These are phyloP conservation scores for Diplodia seriata DNA, from an alignment of 2,329 filamentous ascomycete genomes.

Conservation along the genomic window DNA sequence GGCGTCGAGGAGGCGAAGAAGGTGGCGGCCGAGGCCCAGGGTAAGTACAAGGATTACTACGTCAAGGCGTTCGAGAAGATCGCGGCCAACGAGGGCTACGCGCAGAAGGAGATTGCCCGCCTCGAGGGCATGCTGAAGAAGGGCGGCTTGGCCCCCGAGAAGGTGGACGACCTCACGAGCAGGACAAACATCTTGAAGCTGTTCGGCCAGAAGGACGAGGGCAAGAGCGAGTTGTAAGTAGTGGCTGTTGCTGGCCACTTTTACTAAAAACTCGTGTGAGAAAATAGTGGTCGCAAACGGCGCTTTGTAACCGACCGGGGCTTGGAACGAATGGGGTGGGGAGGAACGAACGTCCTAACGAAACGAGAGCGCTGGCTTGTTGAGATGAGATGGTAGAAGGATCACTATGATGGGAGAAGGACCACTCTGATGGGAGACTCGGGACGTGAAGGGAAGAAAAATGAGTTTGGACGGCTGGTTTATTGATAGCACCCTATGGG, in stretches of 20 bases:
- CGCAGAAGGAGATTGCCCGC: slow-evolving; percentile 82
- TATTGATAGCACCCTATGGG: neutral
- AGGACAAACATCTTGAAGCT: slow-evolving; percentile 87
- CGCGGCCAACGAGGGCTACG: slow-evolving; percentile 76
- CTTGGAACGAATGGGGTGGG: neutral
- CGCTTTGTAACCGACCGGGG: no score
- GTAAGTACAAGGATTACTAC: slow-evolving; percentile 91
- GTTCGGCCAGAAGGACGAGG: slow-evolving; percentile 64
- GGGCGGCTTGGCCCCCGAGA: slow-evolving; percentile 82
- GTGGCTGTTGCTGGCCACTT: neutral
- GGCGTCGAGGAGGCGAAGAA: slow-evolving; percentile 75
- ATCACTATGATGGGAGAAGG: neutral
- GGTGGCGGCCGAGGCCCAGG: slow-evolving; percentile 60
- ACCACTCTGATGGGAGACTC: neutral
- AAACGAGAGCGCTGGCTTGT: neutral
- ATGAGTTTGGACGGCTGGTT: neutral
- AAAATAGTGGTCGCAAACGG: no score
- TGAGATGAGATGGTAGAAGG: neutral
- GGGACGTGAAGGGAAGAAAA: neutral
- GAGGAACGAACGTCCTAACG: neutral
- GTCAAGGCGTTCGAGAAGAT: slow-evolving; percentile 89
- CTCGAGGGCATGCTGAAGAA: slow-evolving; percentile 82
- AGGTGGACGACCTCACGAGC: slow-evolving; percentile 85
- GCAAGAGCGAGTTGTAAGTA: slow-evolving; percentile 74
- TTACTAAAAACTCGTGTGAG: neutral